Evolutionary conservation across 2,329 filamentous ascomycete species (phyloP), one percentile per base, ranked within the genome.

Genomic region (Penicillium sp.): DNA sequence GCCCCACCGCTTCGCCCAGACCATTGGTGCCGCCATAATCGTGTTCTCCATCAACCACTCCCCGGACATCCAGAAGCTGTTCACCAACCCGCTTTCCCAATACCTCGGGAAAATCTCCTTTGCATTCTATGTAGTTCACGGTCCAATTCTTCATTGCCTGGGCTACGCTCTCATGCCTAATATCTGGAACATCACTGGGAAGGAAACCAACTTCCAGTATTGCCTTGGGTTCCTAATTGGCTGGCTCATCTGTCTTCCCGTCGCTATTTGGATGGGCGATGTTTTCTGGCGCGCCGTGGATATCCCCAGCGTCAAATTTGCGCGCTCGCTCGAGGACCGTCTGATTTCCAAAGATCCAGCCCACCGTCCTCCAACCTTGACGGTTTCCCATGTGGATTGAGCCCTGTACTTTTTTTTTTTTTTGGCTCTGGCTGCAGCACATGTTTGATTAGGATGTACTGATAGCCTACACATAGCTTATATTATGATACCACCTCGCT

Each of bases 281-380:
- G 53, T 87, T 3, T 86, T 85, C 62, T 85, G 82, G 81, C 75
- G 83, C 27, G 69, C 70, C 1, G 75, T 87, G 5, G 84, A 87
- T 66, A 68, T 73, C 3, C 78, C 77, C 1, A 75, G 78, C 64
- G 73, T 83, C 7, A 75, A 73, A 46, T 76, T 83, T 59, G 77
- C 80, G 3, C 72, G 76, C 41, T 81, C 79, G 74, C 55, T 83
- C 24, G 81, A 81, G 63, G 65, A 64, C 40, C 64, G 63, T 36
- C 53, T 72, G 27, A 58, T 67, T 29, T 60, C 64, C 1, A 69
- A 69, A 36, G 48, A 50, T 8, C 46, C 54, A 14, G 27, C 43
- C 10, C 50, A 46, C 10, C 41, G 50, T 38, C 52, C 55, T 34
- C 22, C 56, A 13, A 57, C 27, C 2, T 43, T 50, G 39, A 45